Evolutionary conservation across 306 rosid species (phyloP).

Genomic region (Dryas octopetala): DNA sequence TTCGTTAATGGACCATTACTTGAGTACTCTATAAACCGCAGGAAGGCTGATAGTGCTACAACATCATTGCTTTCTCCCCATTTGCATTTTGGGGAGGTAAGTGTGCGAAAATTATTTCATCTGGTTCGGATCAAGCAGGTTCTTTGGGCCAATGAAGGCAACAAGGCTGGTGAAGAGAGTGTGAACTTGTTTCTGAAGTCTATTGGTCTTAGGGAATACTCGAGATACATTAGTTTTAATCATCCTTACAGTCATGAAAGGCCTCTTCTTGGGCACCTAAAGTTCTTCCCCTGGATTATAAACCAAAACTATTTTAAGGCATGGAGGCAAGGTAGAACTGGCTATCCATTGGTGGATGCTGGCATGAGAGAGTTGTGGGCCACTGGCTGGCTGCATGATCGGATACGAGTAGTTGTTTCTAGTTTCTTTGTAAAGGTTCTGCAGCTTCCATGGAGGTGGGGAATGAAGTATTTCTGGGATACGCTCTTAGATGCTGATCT

Average conservation of each 20-base stretch:
- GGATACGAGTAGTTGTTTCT: conserved; percentile 89
- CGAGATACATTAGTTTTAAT: conserved; percentile 87
- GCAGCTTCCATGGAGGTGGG: conserved; percentile 99
- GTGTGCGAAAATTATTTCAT: conserved; percentile 93
- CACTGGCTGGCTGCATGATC: conserved; percentile 95
- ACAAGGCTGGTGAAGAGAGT: conserved; percentile 82
- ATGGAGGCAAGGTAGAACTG: conserved; percentile 98
- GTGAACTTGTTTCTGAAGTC: conserved; percentile 86
- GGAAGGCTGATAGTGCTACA: conserved; percentile 94
- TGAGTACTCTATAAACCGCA: conserved; percentile 75
- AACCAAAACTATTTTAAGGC: conserved; percentile 74
- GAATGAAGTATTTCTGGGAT: conserved; percentile 98
- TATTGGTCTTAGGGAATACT: conserved; percentile 88
- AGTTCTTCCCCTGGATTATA: conserved; percentile 82
- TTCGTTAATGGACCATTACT: conserved; percentile 85
- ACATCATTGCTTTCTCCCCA: conserved; percentile 96
- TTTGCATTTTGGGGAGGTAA: conserved; percentile 94
- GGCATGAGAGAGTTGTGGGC: conserved; percentile 99
- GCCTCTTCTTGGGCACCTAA: conserved; percentile 88
- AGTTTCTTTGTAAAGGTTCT: conserved; percentile 94
- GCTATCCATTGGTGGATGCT: conserved; percentile 96
- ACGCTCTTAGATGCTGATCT: conserved; percentile 98
- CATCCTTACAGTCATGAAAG: conserved; percentile 79
- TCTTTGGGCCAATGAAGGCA: conserved; percentile 88
- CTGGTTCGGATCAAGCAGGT: conserved; percentile 95